Evolutionary conservation across 2,329 filamentous ascomycete genomes (phyloP).

Genomic region (Curvularia eragrostidis): DNA sequence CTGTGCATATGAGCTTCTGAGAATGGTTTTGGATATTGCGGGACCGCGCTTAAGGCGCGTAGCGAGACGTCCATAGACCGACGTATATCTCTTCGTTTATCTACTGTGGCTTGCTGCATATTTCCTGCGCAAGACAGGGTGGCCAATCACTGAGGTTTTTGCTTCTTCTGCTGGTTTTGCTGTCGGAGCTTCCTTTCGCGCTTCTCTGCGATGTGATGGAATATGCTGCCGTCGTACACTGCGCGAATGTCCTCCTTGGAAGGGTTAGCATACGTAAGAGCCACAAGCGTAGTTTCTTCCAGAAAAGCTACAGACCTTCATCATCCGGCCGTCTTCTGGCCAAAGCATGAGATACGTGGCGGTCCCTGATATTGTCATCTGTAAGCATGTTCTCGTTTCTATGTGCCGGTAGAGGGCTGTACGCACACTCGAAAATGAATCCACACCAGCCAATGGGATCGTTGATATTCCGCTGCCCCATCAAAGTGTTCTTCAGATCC

Average conservation of each 20-base stretch:
- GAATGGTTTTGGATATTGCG: background rate
- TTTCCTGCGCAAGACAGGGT: background rate
- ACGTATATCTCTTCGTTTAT: background rate
- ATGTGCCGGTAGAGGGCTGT: background rate
- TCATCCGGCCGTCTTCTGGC: constrained; percentile 63
- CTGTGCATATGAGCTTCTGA: background rate
- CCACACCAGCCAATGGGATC: constrained; percentile 58
- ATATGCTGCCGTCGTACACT: constrained; percentile 62
- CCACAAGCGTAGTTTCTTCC: too few relatives aligned
- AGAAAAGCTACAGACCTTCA: constrained; percentile 47
- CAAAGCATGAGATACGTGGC: constrained; percentile 62
- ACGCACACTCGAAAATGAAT: constrained; percentile 53
- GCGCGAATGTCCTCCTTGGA: constrained; percentile 59
- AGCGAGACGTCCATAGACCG: background rate
- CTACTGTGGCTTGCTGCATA: background rate
- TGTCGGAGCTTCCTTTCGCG: constrained; percentile 7
- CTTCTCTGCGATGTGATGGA: constrained; percentile 46
- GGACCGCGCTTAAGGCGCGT: background rate
- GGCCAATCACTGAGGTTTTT: background rate
- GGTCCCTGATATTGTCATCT: constrained; percentile 43
- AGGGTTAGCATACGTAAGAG: background rate
- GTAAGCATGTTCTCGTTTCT: background rate
- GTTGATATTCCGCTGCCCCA: constrained; percentile 50
- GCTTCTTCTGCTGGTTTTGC: background rate
- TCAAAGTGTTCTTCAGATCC: constrained; percentile 50